Conservation (phyloP, 2,329 filamentous ascomycete genomes). For the Diplodia intermedia region DNA sequence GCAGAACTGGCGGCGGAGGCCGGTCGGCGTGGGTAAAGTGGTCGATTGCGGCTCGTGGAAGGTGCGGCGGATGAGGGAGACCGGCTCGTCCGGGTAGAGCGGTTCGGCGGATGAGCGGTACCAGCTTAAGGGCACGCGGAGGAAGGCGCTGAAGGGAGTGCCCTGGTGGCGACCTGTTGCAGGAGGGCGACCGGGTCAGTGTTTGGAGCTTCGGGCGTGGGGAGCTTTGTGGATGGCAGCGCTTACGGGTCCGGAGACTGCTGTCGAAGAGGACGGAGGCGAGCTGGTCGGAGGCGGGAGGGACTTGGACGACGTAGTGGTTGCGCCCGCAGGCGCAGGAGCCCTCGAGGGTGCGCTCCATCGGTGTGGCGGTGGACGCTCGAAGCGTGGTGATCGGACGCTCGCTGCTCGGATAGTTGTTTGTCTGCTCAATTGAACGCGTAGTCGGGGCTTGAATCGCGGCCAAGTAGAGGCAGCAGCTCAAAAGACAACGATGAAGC, state of each 20-base stretch:
- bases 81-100: slow-evolving; percentile 76
- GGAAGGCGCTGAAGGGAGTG: slow-evolving; percentile 77
- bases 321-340: slow-evolving; percentile 88
- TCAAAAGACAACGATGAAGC: background rate
- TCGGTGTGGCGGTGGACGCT: slow-evolving; percentile 19
- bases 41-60: slow-evolving; percentile 48
- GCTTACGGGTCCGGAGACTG: slow-evolving; percentile 73
- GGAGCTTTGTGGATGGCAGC: slow-evolving; percentile 6
- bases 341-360: slow-evolving; percentile 67
- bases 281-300: slow-evolving; percentile 61
- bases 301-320: slow-evolving; percentile 76
- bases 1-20: slow-evolving; percentile 78
- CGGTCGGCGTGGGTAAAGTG: slow-evolving; percentile 44
- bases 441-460: too few species aligned
- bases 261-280: slow-evolving; percentile 79
- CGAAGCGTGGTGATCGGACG: background rate
- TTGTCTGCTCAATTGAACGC: slow-evolving; percentile 19
- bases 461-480: background rate
- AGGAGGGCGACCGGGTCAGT: background rate
- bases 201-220: background rate
- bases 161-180: slow-evolving; percentile 68
- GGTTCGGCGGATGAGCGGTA: slow-evolving; percentile 78
- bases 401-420: background rate
- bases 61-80: slow-evolving; percentile 53
- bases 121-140: slow-evolving; percentile 82